A percentile compares a stretch with the other conserved stretches of the same genome.
phyloP scores from a whole-genome alignment of 75 land plant genomes.

The Picea glauca region DNA sequence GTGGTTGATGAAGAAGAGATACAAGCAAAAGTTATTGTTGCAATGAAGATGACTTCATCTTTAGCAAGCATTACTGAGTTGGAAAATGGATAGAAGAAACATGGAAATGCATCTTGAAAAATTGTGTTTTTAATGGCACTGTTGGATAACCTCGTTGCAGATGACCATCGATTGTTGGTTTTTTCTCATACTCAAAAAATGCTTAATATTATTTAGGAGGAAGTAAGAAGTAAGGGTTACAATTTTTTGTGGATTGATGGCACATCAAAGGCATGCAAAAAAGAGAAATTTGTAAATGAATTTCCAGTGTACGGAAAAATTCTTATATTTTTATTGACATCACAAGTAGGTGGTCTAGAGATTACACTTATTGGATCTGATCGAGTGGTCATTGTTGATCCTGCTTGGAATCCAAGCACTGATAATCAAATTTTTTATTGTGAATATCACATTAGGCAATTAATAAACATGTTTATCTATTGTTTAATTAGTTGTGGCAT shows the following conservation, averaged over 20 bases:
- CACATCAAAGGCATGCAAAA: conserved; percentile 78
- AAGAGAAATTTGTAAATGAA: conserved; percentile 79
- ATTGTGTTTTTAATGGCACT: conserved; percentile 74
- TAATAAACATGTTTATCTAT: too few relatives aligned
- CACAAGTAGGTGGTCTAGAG: too few relatives aligned
- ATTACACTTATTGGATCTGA: conserved; percentile 50
- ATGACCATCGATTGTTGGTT: conserved; percentile 77
- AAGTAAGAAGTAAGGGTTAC: conserved; percentile 47
- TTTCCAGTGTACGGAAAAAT: conserved; percentile 69
- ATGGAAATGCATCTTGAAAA: conserved; percentile 33
- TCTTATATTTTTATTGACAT: conserved; percentile 84
- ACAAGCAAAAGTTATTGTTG: conserved; percentile 21
- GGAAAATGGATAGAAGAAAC: conserved; percentile 15
- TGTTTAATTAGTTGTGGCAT: too few relatives aligned
- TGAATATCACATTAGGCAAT: too few relatives aligned
- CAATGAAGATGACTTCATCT: conserved; percentile 59
- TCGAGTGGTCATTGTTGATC: conserved; percentile 97
- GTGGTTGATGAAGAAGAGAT: conserved; percentile 20
- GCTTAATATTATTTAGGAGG: conserved; percentile 90
- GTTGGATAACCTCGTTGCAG: conserved; percentile 73
- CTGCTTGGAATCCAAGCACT: conserved; percentile 97
- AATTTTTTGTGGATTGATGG: conserved; percentile 86
- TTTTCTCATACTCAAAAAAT: conserved; percentile 98
- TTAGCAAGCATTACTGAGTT: conserved; percentile 41
- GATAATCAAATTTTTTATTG: too few relatives aligned